Evolutionary conservation across 805 yeast species (phyloP).

Genomic region (Candida insectorum): DNA sequence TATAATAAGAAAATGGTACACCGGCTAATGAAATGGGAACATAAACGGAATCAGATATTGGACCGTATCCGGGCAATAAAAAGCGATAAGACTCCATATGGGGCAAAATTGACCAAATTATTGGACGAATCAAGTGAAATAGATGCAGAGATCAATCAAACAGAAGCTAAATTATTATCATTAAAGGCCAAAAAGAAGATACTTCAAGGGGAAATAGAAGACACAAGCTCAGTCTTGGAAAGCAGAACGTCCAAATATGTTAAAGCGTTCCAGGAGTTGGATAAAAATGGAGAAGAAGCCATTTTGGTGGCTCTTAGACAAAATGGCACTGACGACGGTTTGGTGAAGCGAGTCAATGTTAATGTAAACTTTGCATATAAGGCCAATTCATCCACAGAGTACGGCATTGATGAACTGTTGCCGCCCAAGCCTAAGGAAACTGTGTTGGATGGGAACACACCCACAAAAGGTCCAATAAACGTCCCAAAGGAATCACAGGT

Average conservation of each 20-base stretch:
- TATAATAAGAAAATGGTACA: slow-evolving; percentile 22
- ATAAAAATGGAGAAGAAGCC: slow-evolving; percentile 33
- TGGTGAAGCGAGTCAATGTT: slow-evolving; percentile 19
- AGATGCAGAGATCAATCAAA: slow-evolving; percentile 33
- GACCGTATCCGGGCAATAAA: slow-evolving; percentile 35
- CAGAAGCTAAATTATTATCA: slow-evolving; percentile 32
- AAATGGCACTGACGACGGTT: slow-evolving; percentile 17
- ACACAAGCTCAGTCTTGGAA: slow-evolving; percentile 49
- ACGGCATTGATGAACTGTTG: background rate
- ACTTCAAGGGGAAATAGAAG: slow-evolving; percentile 36
- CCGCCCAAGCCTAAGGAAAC: background rate
- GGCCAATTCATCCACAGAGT: background rate
- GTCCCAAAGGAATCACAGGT: background rate
- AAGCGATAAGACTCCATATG: slow-evolving; percentile 39
- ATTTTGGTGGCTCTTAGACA: slow-evolving; percentile 23
- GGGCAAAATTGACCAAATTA: slow-evolving; percentile 36
- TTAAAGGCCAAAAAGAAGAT: slow-evolving; percentile 32
- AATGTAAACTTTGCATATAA: slow-evolving; percentile 22
- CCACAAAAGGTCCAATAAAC: background rate
- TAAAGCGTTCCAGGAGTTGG: slow-evolving; percentile 37
- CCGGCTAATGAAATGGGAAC: slow-evolving; percentile 40
- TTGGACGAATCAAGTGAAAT: slow-evolving; percentile 27
- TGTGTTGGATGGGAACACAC: background rate
- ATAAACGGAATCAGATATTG: slow-evolving; percentile 29
- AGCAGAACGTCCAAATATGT: slow-evolving; percentile 44